Evolutionary conservation across 2,329 filamentous ascomycete species (phyloP), one percentile per base, ranked within the genome.

Genomic region (Chaetomiaceae sp.): DNA sequence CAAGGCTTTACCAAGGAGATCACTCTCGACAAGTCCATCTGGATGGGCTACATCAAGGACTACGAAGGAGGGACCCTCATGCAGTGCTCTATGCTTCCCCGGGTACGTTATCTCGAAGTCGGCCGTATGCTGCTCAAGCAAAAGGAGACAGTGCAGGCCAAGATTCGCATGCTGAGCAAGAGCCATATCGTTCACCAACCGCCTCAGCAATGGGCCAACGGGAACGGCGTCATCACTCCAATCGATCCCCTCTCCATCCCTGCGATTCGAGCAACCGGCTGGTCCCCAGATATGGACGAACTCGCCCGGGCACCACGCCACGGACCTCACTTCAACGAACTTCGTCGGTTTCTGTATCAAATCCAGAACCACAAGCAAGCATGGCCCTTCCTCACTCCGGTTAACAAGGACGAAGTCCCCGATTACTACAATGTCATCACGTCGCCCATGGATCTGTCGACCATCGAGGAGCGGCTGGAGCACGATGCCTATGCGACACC

Each of bases 11-110:
- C 94, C 1, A 99, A 99, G 69, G 92, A 99, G 64, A 97, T 99
- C 59, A 96, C 91, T 0, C 82, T 99, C 1, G 88, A 94, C 55
- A 88, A 85, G 64, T 84, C 86, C 2, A 85, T 90, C 4, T 99
- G 94, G 94, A 97, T 97, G 94, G 94, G 94, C 3, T 99, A 97
- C 65, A 99, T 99, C 75, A 99, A 99, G 69, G 94, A 99, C 69
- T 99, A 99, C 69, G 94, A 99, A 72, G 94, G 94, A 53, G 94
- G 94, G 54, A 99, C 94, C 0, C 95, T 99, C 58, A 99, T 99
- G 94, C 94, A 99, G 73, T 99, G 94, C 67, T 90, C 88, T 48
- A 97, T 99, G 94, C 80, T 99, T 19, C 92, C 92, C 6, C 88
- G 88, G 58, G 90, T 97, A 50, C 88, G 94, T 45, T 99, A 99